phyloP scores from a whole-genome alignment of 2,329 filamentous ascomycete species.

The Neonectria hederae region DNA sequence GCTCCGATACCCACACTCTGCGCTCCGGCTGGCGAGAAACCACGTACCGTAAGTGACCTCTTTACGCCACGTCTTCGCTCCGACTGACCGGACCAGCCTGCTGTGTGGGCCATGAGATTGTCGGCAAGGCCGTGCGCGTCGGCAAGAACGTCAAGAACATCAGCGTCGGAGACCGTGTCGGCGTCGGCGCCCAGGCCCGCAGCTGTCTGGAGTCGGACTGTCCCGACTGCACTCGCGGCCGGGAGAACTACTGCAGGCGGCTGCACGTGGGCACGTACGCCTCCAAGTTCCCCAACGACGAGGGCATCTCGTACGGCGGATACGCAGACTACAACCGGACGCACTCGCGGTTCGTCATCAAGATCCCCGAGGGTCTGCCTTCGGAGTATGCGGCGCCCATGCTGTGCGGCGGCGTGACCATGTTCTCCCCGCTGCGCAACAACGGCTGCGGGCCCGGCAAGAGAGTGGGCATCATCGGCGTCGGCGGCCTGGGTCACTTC shows the following conservation, averaged over 20 bases:
- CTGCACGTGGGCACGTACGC: constrained; percentile 67
- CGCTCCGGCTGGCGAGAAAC: constrained; percentile 60
- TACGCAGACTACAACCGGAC: constrained; percentile 54
- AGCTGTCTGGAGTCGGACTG: constrained; percentile 29
- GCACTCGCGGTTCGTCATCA: constrained; percentile 56
- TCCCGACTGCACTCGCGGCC: constrained; percentile 51
- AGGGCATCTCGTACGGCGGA: constrained; percentile 69
- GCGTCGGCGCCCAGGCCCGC: constrained; percentile 36
- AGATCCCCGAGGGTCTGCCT: constrained; percentile 76
- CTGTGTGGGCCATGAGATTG: constrained; percentile 73
- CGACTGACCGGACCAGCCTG: constrained; percentile 47
- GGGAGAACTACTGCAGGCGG: constrained; percentile 74
- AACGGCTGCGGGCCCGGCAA: constrained; percentile 73
- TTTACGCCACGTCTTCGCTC: not conserved
- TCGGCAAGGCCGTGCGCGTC: constrained; percentile 66
- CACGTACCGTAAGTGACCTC: constrained; percentile 5
- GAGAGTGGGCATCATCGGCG: constrained; percentile 71
- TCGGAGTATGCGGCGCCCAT: constrained; percentile 74
- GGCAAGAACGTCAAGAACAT: constrained; percentile 60
- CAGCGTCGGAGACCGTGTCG: constrained; percentile 69
- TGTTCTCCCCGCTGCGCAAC: constrained; percentile 64
- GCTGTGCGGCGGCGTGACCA: constrained; percentile 84
- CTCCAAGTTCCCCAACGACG: constrained; percentile 63
- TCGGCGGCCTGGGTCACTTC: constrained; percentile 75
- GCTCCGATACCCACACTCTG: constrained; percentile 67